Percentiles rank a stretch among this genome's conserved stretches.
Evolutionary conservation across 768 basidiomycete genomes (phyloP).

Genomic region (Boletus subparvulus): DNA sequence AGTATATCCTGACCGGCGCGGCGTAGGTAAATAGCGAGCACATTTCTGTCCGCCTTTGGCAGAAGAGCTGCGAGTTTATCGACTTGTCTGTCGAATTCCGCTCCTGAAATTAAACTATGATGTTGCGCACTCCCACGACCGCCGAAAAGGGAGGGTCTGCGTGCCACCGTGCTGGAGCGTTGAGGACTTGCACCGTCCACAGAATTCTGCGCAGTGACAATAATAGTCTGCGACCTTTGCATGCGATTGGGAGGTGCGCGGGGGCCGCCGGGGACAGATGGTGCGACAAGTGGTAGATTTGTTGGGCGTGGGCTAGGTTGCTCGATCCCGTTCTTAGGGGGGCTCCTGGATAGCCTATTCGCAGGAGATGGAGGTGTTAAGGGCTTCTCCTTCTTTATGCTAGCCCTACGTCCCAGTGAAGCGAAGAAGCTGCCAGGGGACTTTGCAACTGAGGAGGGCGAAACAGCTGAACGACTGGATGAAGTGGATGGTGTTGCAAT

Average conservation of each 20-base stretch:
- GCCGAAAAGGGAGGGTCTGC: constrained; percentile 31
- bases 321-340: constrained; percentile 29
- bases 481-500: constrained; percentile 46
- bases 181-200: constrained; percentile 18
- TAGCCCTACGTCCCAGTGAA: constrained; percentile 70
- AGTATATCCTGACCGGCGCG: constrained; percentile 77
- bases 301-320: constrained; percentile 30
- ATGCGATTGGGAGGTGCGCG: constrained; percentile 64
- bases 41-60: constrained; percentile 65
- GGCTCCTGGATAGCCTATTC: constrained; percentile 39
- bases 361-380: constrained; percentile 33
- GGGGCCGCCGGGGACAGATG: constrained; percentile 71
- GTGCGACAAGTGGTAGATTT: constrained; percentile 36
- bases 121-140: constrained; percentile 19
- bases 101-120: constrained; percentile 12
- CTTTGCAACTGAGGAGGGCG: constrained; percentile 42
- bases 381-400: constrained; percentile 43
- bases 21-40: constrained; percentile 71
- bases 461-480: constrained; percentile 44
- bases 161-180: constrained; percentile 32
- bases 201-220: constrained; percentile 37
- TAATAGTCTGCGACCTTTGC: constrained; percentile 67
- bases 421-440: constrained; percentile 67
- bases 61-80: constrained; percentile 69
- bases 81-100: constrained; percentile 65